Base-by-base conservation (phyloP, 139 green algal genomes). In the Coelastrella sp. region DNA sequence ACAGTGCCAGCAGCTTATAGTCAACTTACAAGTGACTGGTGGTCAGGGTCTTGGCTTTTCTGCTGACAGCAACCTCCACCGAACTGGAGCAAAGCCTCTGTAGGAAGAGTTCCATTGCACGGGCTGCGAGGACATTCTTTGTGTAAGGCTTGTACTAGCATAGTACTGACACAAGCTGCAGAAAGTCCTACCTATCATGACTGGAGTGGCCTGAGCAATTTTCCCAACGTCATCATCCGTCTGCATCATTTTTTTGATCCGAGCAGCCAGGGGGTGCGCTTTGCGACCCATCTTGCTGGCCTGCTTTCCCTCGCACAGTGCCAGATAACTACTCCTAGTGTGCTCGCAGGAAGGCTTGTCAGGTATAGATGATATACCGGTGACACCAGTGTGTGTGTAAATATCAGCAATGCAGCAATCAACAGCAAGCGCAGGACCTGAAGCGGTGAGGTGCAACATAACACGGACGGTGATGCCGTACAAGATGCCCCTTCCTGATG, bases 191-290 rank as follows among this genome's bases (percentile, higher is more conserved):
- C 96, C 93, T 27, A 99, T 96, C 4, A 98, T 69, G 0, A 98
- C 88, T 4, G 96, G 96, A 2, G 95, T 96, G 0, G 95, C 94
- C 40, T 96, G 91, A 8, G 96, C 92, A 45, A 99, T 98, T 85
- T 98, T 98, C 45, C 96, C 96, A 32, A 99, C 96, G 17, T 99
- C 96, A 23, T 99, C 96, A 79, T 99, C 96, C 17, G 91, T 92
- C 81, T 99, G 96, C 96, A 99, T 99, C 64, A 99, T 93, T 41
- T 92, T 91, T 87, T 99, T 99, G 45, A 99, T 98, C 41, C 94
- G 88, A 0, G 92, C 88, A 11, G 94, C 91, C 32, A 96, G 83
- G 11, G 91, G 89, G 82, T 91, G 86, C 62, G 82, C 37, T 77
- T 91, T 92, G 30, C 88, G 89, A 7, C 81, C 84, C 84, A 87